Evolutionary conservation across 306 rosid species (phyloP), one percentile per base, ranked within the genome.

Genomic region (Acacia crassicarpa): DNA sequence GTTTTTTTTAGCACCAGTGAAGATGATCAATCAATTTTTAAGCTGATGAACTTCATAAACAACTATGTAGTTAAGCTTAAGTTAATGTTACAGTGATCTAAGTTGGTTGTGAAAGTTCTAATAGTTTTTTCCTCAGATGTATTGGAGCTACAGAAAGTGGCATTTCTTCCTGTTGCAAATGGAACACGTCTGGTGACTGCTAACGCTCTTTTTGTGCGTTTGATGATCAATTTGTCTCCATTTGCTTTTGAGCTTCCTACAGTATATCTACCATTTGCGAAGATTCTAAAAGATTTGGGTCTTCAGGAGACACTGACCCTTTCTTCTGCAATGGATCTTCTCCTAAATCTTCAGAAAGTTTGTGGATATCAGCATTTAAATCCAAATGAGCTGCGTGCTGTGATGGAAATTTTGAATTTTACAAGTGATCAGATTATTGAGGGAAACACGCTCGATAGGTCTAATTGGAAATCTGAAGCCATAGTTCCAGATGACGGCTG

Each of bases 381-480:
- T 86, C 99, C 98, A 76, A 95, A 95, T 87, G 99, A 95, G 79
- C 98, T 95, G 63, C 94, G 99, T 41, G 97, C 99, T 76, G 99
- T 95, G 83, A 84, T 91, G 87, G 99, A 91, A 89, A 88, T 93
- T 82, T 88, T 95, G 89, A 85, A 81, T 87, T 95, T 91, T 81
- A 87, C 93, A 81, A 90, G 94, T 85, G 92, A 93, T 80, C 94
- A 87, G 75, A 74, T 90, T 79, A 73, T 44, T 4, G 97, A 88
- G 46, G 86, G 77, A 66, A 88, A 84, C 83, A 80, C 76, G 43
- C 83, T 84, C 32, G 83, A 74, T 85, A 82, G 81, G 67, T 67
- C 81, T 82, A 78, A 67, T 77, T 86, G 93, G 95, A 86, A 82
- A 79, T 90, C 93, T 75, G 94, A 92, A 84, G 91, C 94, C 86